Evolutionary conservation across 805 yeast genomes (phyloP).

Genomic region (Yamadazyma philogaea): DNA sequence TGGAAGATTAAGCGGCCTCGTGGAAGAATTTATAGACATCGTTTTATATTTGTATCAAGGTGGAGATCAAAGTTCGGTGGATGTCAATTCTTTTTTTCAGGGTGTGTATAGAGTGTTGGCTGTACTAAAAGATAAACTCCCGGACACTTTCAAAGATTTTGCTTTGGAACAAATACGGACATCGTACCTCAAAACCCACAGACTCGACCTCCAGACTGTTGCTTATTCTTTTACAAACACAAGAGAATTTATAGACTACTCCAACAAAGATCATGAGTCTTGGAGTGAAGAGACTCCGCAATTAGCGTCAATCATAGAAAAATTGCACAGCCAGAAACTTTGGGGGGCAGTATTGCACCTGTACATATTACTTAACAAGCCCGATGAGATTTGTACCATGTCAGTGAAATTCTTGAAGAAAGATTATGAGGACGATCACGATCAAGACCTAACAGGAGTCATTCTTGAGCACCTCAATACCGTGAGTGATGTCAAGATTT

Average conservation of each 20-base stretch:
- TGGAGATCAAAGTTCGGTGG: background rate
- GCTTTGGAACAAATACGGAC: conserved; percentile 7
- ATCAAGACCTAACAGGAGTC: conserved; percentile 6
- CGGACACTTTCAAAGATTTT: conserved; percentile 5
- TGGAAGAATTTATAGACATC: background rate
- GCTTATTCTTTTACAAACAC: conserved; percentile 12
- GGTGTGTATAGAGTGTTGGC: conserved; percentile 7
- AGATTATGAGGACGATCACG: background rate
- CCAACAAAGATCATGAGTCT: conserved; percentile 12
- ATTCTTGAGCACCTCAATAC: conserved; percentile 9
- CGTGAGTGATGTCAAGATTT: conserved; percentile 21
- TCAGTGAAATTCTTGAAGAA: conserved; percentile 5
- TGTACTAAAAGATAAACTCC: background rate
- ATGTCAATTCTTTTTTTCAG: background rate
- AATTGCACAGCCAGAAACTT: conserved; percentile 5
- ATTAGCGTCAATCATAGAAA: conserved; percentile 5
- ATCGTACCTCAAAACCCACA: conserved; percentile 7
- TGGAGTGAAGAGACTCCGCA: conserved; percentile 14
- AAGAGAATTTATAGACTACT: conserved; percentile 14
- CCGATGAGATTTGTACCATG: conserved; percentile 6
- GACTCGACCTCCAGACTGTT: conserved; percentile 7
- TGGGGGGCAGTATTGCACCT: conserved; percentile 11
- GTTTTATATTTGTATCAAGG: conserved; percentile 8
- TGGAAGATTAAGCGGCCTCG: background rate
- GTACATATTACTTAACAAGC: conserved; percentile 10